A percentile compares a stretch with the other conserved stretches of the same genome.
Evolutionary conservation across 768 basidiomycete species (phyloP).

Genomic region (Dioszegia hungarica): DNA sequence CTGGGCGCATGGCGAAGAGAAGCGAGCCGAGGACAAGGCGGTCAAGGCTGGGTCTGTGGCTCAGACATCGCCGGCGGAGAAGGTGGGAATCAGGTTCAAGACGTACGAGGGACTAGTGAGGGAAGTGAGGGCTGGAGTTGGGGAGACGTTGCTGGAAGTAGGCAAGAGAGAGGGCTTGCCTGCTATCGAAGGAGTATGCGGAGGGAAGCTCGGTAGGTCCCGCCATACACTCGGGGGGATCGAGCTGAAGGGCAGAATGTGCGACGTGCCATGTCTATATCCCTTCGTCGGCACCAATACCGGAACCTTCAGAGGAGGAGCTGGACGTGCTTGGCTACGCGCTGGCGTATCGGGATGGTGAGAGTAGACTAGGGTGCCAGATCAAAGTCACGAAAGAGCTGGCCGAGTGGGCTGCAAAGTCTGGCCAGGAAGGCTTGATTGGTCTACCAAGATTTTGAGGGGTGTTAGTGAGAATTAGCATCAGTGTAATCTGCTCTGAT

Average conservation of each 20-base stretch:
- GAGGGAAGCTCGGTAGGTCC: slow-evolving; percentile 40
- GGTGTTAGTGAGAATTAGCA: background rate
- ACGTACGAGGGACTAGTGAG: slow-evolving; percentile 35
- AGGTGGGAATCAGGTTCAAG: slow-evolving; percentile 25
- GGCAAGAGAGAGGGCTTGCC: slow-evolving; percentile 37
- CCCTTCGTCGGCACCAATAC: slow-evolving; percentile 13
- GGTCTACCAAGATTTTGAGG: slow-evolving; percentile 36
- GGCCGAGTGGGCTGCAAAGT: slow-evolving; percentile 25
- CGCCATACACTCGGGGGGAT: background rate
- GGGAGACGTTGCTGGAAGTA: slow-evolving; percentile 36
- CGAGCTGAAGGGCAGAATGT: slow-evolving; percentile 36
- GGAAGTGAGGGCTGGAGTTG: slow-evolving; percentile 21
- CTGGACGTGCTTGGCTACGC: slow-evolving; percentile 47
- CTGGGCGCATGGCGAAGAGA: background rate
- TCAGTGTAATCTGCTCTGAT: too few relatives aligned
- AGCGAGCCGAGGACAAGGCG: background rate
- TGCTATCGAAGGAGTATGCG: slow-evolving; percentile 44
- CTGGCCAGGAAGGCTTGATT: slow-evolving; percentile 33
- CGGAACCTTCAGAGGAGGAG: slow-evolving; percentile 37
- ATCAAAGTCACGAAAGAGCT: slow-evolving; percentile 36
- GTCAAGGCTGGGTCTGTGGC: background rate
- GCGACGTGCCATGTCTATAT: slow-evolving; percentile 48
- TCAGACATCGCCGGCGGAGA: too few relatives aligned
- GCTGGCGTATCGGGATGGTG: slow-evolving; percentile 28
- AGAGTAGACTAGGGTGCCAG: slow-evolving; percentile 45